phyloP scores from a whole-genome alignment of 1,284 basidiomycete genomes.

The Naganishia sp. region DNA sequence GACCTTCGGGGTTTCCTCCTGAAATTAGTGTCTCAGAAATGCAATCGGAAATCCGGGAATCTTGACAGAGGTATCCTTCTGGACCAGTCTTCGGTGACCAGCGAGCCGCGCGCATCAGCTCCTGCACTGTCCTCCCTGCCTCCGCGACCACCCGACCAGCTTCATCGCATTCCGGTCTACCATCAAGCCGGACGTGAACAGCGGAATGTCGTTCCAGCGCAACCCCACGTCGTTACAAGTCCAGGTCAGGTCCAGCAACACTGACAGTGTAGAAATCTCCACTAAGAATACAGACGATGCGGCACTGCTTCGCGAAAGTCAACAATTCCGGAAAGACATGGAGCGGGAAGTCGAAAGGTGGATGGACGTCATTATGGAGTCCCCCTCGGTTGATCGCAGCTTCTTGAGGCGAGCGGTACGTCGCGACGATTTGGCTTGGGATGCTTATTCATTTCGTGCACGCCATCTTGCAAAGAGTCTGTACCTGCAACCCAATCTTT shows the following conservation, averaged over 20 bases:
- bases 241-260: neutral
- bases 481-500: constrained; percentile 25
- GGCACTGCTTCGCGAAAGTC: constrained; percentile 13
- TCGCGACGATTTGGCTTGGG: too few relatives aligned
- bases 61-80: too few relatives aligned
- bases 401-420: constrained; percentile 28
- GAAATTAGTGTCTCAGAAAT: too few relatives aligned
- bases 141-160: too few relatives aligned
- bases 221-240: constrained; percentile 14
- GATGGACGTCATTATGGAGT: constrained; percentile 30
- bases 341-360: constrained; percentile 29
- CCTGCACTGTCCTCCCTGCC: too few relatives aligned
- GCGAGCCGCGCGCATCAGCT: too few relatives aligned
- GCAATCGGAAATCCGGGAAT: too few relatives aligned
- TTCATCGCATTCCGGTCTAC: too few relatives aligned
- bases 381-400: constrained; percentile 12
- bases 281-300: constrained; percentile 2
- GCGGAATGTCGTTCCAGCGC: neutral
- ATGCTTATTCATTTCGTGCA: neutral
- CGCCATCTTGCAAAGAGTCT: constrained; percentile 14
- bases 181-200: too few relatives aligned
- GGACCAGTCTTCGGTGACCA: too few relatives aligned
- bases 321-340: constrained; percentile 21
- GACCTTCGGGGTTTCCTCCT: too few relatives aligned
- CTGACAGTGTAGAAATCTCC: neutral